Conservation (phyloP, 179 eudicot species). For the Beta lomatogona region DNA sequence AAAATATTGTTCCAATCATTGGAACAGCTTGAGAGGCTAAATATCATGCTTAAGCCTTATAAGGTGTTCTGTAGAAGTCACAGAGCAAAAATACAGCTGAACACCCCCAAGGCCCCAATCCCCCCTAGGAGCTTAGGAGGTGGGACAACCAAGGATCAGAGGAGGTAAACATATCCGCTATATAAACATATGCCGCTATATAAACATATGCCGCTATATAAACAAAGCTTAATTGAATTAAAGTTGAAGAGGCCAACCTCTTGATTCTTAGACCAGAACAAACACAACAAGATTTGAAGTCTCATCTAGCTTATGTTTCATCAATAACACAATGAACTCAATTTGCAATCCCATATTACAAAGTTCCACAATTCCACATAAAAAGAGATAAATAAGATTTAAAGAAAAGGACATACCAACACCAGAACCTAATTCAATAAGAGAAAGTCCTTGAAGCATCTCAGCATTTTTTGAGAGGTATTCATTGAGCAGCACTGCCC, state of each 20-base stretch:
- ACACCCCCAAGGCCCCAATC: too few species aligned
- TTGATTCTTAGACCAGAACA: neutral
- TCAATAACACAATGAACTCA: neutral
- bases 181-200: neutral
- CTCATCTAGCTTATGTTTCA: neutral
- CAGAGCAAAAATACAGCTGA: too few species aligned
- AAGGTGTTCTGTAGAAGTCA: too few species aligned
- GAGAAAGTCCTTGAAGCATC: conserved; percentile 69
- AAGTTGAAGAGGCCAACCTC: neutral
- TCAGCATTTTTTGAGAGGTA: conserved; percentile 73
- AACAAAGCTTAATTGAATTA: neutral
- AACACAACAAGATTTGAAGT: neutral
- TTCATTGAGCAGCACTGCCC: conserved; percentile 76
- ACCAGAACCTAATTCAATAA: conserved; percentile 92
- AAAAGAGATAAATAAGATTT: neutral
- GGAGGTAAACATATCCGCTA: neutral
- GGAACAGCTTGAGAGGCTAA: neutral
- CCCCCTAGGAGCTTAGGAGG: too few species aligned
- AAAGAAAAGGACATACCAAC: conserved; percentile 58
- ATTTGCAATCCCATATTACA: neutral
- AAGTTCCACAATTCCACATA: neutral
- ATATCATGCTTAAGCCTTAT: neutral
- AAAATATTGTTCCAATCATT: neutral
- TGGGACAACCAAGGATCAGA: too few species aligned
- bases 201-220: neutral